A percentile compares a stretch with the other conserved stretches of the same genome.
These are phyloP conservation scores for Claviceps pusilla DNA, from an alignment of 2,329 filamentous ascomycete genomes.

Conservation along the genomic window DNA sequence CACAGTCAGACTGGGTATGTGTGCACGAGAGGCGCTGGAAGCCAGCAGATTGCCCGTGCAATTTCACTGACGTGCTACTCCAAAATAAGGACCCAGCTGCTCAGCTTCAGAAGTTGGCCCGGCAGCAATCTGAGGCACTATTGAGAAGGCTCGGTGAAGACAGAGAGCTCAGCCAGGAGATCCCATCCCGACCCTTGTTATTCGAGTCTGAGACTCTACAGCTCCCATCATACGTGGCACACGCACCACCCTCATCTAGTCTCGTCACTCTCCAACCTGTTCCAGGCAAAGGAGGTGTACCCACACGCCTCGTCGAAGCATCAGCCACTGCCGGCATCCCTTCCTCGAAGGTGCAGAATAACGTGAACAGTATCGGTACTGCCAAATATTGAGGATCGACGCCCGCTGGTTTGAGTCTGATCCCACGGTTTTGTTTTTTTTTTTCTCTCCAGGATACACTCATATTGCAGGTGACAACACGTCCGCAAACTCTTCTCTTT, in stretches of 20 bases:
- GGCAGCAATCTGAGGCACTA: constrained; percentile 49
- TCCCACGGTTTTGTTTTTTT: not conserved
- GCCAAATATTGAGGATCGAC: not conserved
- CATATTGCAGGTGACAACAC: not conserved
- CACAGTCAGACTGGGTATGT: constrained; percentile 92
- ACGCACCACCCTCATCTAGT: constrained; percentile 8
- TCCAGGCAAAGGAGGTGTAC: not conserved
- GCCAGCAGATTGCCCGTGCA: constrained; percentile 38
- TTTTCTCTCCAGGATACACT: not conserved
- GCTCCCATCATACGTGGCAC: constrained; percentile 15
- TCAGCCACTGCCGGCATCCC: not conserved
- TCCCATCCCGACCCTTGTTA: constrained; percentile 35
- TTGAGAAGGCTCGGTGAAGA: constrained; percentile 33
- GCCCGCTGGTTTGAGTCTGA: not conserved
- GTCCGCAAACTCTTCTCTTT: too few species aligned
- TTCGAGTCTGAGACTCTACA: constrained; percentile 34
- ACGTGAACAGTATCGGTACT: not conserved
- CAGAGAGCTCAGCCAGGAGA: constrained; percentile 21
- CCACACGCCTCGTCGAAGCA: not conserved
- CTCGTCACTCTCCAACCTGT: constrained; percentile 6
- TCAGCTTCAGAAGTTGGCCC: constrained; percentile 55
- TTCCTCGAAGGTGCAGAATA: not conserved
- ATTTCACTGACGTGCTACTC: constrained; percentile 37
- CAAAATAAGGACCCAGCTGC: constrained; percentile 50
- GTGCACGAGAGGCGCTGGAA: constrained; percentile 37